Evolutionary conservation across 1,139 yeast genomes (phyloP).

Genomic region (Blastobotrys raffinosifermentans): DNA sequence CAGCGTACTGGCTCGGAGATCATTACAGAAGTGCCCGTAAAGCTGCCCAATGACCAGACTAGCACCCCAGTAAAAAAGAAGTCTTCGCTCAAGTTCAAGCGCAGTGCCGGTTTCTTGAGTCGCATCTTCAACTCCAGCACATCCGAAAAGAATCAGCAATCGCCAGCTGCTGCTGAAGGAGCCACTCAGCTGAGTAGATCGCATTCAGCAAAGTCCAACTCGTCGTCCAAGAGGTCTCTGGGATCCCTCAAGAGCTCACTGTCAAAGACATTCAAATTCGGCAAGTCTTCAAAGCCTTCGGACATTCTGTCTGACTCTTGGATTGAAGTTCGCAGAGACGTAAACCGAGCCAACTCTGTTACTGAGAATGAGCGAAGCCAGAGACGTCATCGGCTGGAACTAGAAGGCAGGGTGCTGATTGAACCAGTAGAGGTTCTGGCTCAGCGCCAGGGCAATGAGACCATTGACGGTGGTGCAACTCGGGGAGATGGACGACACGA

Average conservation of each 20-base stretch:
- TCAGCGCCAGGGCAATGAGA: conserved; percentile 26
- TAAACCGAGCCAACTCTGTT: conserved; percentile 72
- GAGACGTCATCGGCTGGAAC: conserved; percentile 63
- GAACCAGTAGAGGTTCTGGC: conserved; percentile 47
- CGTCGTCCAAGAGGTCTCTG: conserved; percentile 22
- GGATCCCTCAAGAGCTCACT: conserved; percentile 12
- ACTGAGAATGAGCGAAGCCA: conserved; percentile 62
- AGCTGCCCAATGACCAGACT: conserved; percentile 20
- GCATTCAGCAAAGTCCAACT: conserved; percentile 21
- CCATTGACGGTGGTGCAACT: conserved; percentile 19
- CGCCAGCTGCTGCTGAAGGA: background rate
- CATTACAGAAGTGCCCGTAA: conserved; percentile 20
- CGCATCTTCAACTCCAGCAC: conserved; percentile 38
- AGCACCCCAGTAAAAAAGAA: conserved; percentile 10
- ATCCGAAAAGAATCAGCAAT: background rate
- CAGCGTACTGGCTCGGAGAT: conserved; percentile 5
- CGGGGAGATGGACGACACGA: conserved; percentile 21
- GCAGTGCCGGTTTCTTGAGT: conserved; percentile 47
- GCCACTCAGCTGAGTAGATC: conserved; percentile 4
- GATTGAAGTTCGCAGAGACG: conserved; percentile 51
- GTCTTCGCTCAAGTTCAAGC: conserved; percentile 23
- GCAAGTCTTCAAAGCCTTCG: conserved; percentile 1
- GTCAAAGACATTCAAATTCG: conserved; percentile 4
- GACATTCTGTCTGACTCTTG: conserved; percentile 27
- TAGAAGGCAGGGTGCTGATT: conserved; percentile 56